Evolutionary conservation across 1,284 basidiomycete species (phyloP), one percentile per base, ranked within the genome.

Genomic region (Psilocybe mexicana): DNA sequence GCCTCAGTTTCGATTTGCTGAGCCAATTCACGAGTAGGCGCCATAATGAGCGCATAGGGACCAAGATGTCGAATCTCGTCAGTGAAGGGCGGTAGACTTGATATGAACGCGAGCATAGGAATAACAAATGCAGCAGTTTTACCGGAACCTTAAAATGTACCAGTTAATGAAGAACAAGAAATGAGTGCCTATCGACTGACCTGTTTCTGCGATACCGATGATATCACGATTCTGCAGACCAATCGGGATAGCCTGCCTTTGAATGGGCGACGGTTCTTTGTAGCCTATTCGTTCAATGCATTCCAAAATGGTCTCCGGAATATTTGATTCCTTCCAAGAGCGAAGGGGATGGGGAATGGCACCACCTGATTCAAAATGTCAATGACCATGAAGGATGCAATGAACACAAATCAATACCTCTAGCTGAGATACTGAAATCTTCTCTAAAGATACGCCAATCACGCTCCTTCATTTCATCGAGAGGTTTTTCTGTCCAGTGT

Each of bases 91-190:
- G 95, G 92, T 47, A 98, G 79, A 54, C 85, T 84, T 26, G 87
- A 87, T 66, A 99, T 98, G 76, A 98, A 98, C 30, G 93, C 81
- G 49, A 99, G 82, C 93, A 99, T 96, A 18, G 96, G 96, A 54
- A 99, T 96, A 60, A 98, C 94, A 74, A 98, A 99, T 2, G 96
- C 94, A n/a, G 96, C 96, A 12, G 96, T 99, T 80, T 99, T 99
- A 71, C 96, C 96, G 65, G 96, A 98, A 80, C 94, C 94, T 94
- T 55, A 58, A 53, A 25, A 54, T 49, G 48, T 65, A 25, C 67
- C 52, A 42, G 44, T 52, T 53, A 44, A 52, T 35, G 52, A 62
- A 26, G 50, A 26, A 50, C 43, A 55, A 43, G 36, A 56, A 50
- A 18, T n/a, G 52, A 43, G 28, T 3, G 4, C 33, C 35, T 1